phyloP scores from a whole-genome alignment of 2,329 filamentous ascomycete species.

The Nemania diffusa region DNA sequence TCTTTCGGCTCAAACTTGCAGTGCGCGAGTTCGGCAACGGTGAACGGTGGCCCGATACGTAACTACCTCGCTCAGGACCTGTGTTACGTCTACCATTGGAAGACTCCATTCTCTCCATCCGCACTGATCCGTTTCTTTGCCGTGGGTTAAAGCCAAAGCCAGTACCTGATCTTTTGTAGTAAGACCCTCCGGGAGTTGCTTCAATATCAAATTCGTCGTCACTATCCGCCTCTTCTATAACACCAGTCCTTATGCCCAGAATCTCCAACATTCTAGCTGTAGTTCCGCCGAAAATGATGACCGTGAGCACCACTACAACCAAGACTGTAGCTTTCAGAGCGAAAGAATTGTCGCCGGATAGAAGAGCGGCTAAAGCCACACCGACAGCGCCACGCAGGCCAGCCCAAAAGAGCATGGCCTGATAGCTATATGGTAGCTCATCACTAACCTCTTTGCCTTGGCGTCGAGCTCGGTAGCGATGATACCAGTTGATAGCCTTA shows the following conservation, averaged over 20 bases:
- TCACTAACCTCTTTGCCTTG: slow-evolving; percentile 80
- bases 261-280: slow-evolving; percentile 98
- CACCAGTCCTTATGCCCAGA: slow-evolving; percentile 92
- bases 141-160: slow-evolving; percentile 82
- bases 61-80: slow-evolving; percentile 55
- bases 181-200: slow-evolving; percentile 74
- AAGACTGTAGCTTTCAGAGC: slow-evolving; percentile 94
- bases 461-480: slow-evolving; percentile 83
- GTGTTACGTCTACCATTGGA: slow-evolving; percentile 41
- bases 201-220: slow-evolving; percentile 99
- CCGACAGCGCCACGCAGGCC: slow-evolving; percentile 95
- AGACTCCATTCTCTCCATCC: slow-evolving; percentile 63
- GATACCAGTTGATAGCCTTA: slow-evolving; percentile 89
- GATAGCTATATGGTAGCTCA: slow-evolving; percentile 92
- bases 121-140: slow-evolving; percentile 67
- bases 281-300: slow-evolving; percentile 98
- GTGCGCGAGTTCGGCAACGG: slow-evolving; percentile 56
- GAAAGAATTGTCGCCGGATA: slow-evolving; percentile 82
- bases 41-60: slow-evolving; percentile 65
- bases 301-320: slow-evolving; percentile 94
- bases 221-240: slow-evolving; percentile 95
- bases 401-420: slow-evolving; percentile 99
- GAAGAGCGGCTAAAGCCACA: slow-evolving; percentile 89
- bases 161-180: slow-evolving; percentile 81
- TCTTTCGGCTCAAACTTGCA: slow-evolving; percentile 64